Evolutionary conservation across 164 flowering plant genomes (phyloP).

Genomic region (Brasenia schreberi): DNA sequence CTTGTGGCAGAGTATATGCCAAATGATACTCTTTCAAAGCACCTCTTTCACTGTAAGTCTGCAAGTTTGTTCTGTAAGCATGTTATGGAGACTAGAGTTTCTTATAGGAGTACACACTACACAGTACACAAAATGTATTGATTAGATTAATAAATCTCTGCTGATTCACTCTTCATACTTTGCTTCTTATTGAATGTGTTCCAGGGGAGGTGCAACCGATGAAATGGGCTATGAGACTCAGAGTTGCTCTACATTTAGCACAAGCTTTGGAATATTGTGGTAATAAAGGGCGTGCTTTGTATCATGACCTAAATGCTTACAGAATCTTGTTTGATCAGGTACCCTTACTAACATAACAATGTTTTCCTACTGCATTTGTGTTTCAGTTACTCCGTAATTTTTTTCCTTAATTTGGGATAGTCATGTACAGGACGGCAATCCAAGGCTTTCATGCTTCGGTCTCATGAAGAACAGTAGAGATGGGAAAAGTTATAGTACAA

Average conservation of each 20-base stretch:
- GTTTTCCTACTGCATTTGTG: background rate
- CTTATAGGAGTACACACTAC: background rate
- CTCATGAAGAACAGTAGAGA: constrained; percentile 59
- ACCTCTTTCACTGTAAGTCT: constrained; percentile 78
- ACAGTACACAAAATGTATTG: background rate
- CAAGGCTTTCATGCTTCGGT: constrained; percentile 60
- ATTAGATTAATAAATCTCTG: background rate
- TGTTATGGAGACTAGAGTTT: background rate
- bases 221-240: constrained; percentile 97
- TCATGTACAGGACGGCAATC: constrained; percentile 38
- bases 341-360: background rate
- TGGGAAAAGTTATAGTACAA: constrained; percentile 52
- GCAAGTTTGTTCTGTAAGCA: background rate
- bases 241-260: constrained; percentile 75
- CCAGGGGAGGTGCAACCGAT: constrained; percentile 87
- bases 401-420: constrained; percentile 8
- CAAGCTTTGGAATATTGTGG: constrained; percentile 88
- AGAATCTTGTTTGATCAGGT: constrained; percentile 52
- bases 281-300: constrained; percentile 71
- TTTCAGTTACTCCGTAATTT: background rate
- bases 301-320: constrained; percentile 94
- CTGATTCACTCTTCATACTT: background rate
- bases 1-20: constrained; percentile 92
- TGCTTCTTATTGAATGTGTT: background rate
- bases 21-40: constrained; percentile 77